Percentiles rank a stretch among this genome's conserved stretches.
Evolutionary conservation across 129 eudicot species (phyloP).

Genomic region (Centaurea solstitialis): DNA sequence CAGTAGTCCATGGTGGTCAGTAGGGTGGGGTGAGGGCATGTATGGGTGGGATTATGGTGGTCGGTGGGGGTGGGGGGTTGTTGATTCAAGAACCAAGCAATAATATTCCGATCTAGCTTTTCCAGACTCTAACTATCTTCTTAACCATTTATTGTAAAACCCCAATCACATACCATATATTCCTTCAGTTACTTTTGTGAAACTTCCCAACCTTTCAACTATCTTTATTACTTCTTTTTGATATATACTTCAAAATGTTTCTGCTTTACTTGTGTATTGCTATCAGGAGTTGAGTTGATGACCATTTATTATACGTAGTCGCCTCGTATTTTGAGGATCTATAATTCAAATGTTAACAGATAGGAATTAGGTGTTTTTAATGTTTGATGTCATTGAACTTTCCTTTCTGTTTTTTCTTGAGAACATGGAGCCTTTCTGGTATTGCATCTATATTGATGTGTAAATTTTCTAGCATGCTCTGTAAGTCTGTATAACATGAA

Average conservation of each 20-base stretch:
- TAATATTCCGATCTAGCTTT: not conserved
- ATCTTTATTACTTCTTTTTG: not conserved
- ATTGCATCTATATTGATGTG: not conserved
- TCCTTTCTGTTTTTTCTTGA: no score
- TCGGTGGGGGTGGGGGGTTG: no score
- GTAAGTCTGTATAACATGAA: no score
- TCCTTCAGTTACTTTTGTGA: not conserved
- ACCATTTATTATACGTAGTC: not conserved
- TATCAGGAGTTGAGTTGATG: not conserved
- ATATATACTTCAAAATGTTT: not conserved
- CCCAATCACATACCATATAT: not conserved
- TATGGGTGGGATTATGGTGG: no score
- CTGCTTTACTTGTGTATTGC: not conserved
- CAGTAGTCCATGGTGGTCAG: no score
- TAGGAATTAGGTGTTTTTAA: not conserved
- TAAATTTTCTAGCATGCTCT: not conserved
- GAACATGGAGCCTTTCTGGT: not conserved
- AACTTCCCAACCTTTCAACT: not conserved
- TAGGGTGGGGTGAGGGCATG: no score
- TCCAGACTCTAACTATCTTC: not conserved
- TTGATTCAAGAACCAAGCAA: not conserved
- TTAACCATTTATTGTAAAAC: not conserved
- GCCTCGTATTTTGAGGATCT: not conserved
- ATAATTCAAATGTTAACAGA: not conserved
- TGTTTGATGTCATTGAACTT: not conserved